Evolutionary conservation across 2,329 filamentous ascomycete genomes (phyloP), one percentile per base, ranked within the genome.

Genomic region (Gliomastix tumulicola): DNA sequence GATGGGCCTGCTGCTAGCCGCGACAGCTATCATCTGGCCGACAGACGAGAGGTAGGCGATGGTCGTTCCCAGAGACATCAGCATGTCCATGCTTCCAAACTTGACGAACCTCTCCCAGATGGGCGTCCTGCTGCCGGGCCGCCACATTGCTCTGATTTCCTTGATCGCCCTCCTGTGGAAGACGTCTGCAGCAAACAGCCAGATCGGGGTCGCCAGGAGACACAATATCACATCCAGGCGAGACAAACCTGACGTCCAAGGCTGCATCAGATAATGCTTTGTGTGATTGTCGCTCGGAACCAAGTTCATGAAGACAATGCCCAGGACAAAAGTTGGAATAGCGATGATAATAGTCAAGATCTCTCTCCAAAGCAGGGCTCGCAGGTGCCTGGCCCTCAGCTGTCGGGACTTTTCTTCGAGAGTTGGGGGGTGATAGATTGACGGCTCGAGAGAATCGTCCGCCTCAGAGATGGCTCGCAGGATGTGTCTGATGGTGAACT

Each of bases 51-150:
- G 66, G 55, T 94, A 95, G 3, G 89, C 89, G 41, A 96, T 87
- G 3, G 79, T 83, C 1, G 89, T 94, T 6, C 88, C 89, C 3
- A 94, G 71, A 7, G 84, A 92, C 60, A 96, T 89, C 41, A 96
- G 73, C 65, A 94, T 83, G 54, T 94, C 94, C 89, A 96, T 96
- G 64, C 88, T 95, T 8, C 89, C 89, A 51, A 96, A 96, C n/a
- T 84, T 80, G 56, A 88, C 88, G 51, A 96, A 89, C 12, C 89
- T 72, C 47, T 82, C 75, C 13, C 85, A 49, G 5, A 94, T 55
- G 0, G 87, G 84, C 2, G 82, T 82, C 25, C 73, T 76, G 53
- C 87, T 94, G 20, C 79, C 76, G 3, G 66, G 78, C 16, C 83
- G 74, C 89, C 89, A 96, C 44, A 95, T 67, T 0, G 79, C 71